These are phyloP conservation scores for Tylopilus felleus DNA, from an alignment of 768 basidiomycete genomes.

Conservation along the genomic window DNA sequence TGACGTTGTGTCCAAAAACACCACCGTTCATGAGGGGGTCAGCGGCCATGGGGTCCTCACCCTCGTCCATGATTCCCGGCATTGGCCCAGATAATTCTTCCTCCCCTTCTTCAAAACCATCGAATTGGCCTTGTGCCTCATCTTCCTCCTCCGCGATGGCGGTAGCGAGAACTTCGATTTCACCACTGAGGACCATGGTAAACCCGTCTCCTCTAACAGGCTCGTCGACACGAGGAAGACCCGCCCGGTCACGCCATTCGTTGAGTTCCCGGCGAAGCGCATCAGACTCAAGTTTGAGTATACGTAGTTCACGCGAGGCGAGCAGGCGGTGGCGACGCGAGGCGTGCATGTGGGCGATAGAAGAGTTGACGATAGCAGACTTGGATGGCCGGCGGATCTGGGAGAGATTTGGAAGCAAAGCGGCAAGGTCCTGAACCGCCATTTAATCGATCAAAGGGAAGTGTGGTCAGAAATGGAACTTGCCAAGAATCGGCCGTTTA, in stretches of 20 bases:
- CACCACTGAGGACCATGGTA: conserved; percentile 63
- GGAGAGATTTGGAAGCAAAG: conserved; percentile 85
- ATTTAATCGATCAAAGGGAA: conserved; percentile 15
- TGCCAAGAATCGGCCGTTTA: conserved; percentile 90
- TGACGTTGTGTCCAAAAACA: conserved; percentile 28
- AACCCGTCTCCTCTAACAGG: conserved; percentile 71
- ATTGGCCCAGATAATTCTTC: conserved; percentile 35
- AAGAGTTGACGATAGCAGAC: conserved; percentile 94
- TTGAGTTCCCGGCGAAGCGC: conserved; percentile 88
- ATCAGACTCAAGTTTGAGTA: conserved; percentile 78
- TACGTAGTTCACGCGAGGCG: conserved; percentile 77
- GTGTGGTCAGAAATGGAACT: conserved; percentile 27
- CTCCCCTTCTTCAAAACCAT: conserved; percentile 40
- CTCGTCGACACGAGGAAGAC: conserved; percentile 69
- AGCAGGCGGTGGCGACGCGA: conserved; percentile 78
- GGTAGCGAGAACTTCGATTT: conserved; percentile 60
- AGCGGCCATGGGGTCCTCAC: conserved; percentile 29
- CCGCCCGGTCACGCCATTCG: conserved; percentile 83
- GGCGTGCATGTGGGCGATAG: conserved; percentile 83
- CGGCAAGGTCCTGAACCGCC: conserved; percentile 72
- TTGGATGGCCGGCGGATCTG: conserved; percentile 93
- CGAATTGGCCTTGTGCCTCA: conserved; percentile 38
- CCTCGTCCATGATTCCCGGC: conserved; percentile 27
- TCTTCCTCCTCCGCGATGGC: conserved; percentile 58
- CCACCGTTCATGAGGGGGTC: conserved; percentile 33